These are phyloP conservation scores for Discostella stelligera DNA, from an alignment of 352 stramenopile species.

Conservation along the genomic window DNA sequence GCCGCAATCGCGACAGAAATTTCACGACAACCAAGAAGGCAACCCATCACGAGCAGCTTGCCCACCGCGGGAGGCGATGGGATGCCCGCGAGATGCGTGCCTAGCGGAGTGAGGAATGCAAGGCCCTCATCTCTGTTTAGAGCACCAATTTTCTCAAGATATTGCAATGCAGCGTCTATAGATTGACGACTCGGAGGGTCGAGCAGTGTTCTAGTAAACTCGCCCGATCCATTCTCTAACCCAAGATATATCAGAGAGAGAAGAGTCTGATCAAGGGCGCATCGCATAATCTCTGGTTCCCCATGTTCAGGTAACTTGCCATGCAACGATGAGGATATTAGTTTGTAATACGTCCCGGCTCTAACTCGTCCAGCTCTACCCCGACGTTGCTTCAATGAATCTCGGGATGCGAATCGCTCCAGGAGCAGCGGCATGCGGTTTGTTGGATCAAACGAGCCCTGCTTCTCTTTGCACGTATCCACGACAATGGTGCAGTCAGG, in stretches of 20 bases:
- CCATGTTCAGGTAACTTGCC: constrained; percentile 62
- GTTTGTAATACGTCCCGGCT: constrained; percentile 76
- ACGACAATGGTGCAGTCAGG: constrained; percentile 91
- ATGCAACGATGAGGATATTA: constrained; percentile 65
- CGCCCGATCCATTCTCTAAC: constrained; percentile 63
- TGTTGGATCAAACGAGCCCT: constrained; percentile 85
- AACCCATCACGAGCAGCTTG: constrained; percentile 82
- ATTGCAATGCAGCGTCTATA: constrained; percentile 59
- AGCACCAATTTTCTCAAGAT: constrained; percentile 65
- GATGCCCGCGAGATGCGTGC: constrained; percentile 76
- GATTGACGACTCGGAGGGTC: constrained; percentile 66
- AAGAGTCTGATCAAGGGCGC: constrained; percentile 78
- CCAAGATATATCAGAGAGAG: constrained; percentile 78
- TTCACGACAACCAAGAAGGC: constrained; percentile 86
- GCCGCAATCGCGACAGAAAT: constrained; percentile 76
- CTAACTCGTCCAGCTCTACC: constrained; percentile 72
- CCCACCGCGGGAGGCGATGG: constrained; percentile 72
- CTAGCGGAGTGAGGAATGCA: constrained; percentile 62
- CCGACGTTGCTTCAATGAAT: constrained; percentile 72
- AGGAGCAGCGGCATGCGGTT: constrained; percentile 81
- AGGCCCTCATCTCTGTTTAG: constrained; percentile 24
- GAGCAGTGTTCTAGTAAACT: constrained; percentile 63
- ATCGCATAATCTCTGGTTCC: constrained; percentile 72
- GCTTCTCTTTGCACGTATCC: constrained; percentile 87
- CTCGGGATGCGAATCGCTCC: constrained; percentile 75